phyloP scores from a whole-genome alignment of 441 rosid species.

The Populus hybrid region DNA sequence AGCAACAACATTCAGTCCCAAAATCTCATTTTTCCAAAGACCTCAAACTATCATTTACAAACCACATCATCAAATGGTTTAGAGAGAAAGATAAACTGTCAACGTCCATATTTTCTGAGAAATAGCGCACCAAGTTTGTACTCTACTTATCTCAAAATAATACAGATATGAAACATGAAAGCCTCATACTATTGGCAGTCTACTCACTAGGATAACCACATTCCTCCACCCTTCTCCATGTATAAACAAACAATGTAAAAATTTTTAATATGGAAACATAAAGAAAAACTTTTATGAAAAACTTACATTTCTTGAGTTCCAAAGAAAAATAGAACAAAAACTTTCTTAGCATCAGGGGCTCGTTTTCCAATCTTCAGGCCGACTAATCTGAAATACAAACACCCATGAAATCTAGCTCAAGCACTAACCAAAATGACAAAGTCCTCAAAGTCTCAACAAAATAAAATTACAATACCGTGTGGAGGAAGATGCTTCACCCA shows the following conservation, averaged over 20 bases:
- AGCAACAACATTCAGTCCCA: not conserved
- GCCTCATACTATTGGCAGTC: not conserved
- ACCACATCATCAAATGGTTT: not conserved
- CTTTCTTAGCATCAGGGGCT: slow-evolving; percentile 76
- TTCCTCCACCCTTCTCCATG: not conserved
- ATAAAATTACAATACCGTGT: too few species aligned
- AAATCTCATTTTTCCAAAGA: too few species aligned
- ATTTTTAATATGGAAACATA: not conserved
- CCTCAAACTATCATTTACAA: not conserved
- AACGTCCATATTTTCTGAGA: too few species aligned
- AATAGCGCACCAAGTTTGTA: too few species aligned
- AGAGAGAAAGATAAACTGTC: not conserved
- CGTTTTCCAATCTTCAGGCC: slow-evolving; percentile 85
- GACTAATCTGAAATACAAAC: slow-evolving; percentile 63
- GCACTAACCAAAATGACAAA: slow-evolving; percentile 15
- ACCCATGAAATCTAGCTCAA: slow-evolving; percentile 24
- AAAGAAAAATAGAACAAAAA: slow-evolving; percentile 87
- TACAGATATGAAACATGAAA: not conserved
- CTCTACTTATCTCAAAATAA: not conserved
- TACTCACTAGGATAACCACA: not conserved
- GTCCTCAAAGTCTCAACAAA: slow-evolving; percentile 10
- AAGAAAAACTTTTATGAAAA: slow-evolving; percentile 31
- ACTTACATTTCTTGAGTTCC: slow-evolving; percentile 98
- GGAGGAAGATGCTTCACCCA: too few species aligned
- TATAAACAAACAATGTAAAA: not conserved